These are phyloP conservation scores for Fusarium azukiicola DNA, from an alignment of 2,329 filamentous ascomycete species.

Conservation along the genomic window DNA sequence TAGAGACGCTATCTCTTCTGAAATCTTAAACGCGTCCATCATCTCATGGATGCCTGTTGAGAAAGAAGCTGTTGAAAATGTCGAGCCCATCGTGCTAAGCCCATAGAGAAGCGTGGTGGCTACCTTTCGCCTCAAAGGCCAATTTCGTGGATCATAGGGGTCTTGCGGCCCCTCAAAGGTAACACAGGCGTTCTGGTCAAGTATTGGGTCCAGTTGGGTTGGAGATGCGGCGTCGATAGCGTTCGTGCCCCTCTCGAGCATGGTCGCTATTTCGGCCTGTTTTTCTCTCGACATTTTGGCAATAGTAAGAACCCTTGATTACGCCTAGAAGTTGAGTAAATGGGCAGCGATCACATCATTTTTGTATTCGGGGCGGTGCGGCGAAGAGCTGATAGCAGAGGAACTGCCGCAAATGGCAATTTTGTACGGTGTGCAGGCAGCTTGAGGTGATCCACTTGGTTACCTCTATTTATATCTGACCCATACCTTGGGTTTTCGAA, in stretches of 20 bases:
- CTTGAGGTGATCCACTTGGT: too few relatives aligned
- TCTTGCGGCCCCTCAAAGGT: background rate
- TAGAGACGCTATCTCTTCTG: background rate
- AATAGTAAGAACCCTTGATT: background rate
- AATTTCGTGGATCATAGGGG: background rate
- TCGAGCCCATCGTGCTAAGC: background rate
- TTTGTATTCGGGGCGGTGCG: too few relatives aligned
- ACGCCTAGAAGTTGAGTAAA: too few relatives aligned
- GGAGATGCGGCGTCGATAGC: background rate
- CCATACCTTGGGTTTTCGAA: too few relatives aligned
- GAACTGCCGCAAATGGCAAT: too few relatives aligned
- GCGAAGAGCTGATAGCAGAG: too few relatives aligned
- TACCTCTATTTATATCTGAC: too few relatives aligned
- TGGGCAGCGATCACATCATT: too few relatives aligned
- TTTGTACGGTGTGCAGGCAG: too few relatives aligned
- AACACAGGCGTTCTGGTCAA: background rate
- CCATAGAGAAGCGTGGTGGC: background rate
- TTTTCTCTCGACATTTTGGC: background rate
- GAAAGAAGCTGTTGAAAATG: background rate
- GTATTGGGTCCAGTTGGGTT: background rate
- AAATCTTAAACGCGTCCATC: background rate
- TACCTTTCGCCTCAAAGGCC: background rate
- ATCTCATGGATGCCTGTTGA: background rate
- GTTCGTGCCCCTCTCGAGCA: background rate
- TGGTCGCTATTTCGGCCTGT: background rate